A percentile compares a stretch with the other conserved stretches of the same genome.
These are phyloP conservation scores for Triticum monococcum DNA, from an alignment of 176 grass and related monocot species.

Conservation along the genomic window DNA sequence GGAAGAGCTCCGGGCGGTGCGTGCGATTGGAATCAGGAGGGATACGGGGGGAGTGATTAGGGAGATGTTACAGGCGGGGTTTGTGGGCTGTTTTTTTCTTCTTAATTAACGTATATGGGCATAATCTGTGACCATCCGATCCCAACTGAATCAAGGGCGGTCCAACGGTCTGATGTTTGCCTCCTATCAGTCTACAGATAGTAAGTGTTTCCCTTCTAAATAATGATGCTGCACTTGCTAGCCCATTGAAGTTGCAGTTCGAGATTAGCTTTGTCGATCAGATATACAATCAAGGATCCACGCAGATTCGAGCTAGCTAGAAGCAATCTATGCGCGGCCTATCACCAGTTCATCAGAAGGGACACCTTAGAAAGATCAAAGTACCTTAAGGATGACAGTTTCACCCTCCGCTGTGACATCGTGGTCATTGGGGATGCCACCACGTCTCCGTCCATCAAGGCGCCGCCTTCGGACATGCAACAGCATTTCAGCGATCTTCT, in stretches of 20 bases:
- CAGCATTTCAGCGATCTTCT: background rate
- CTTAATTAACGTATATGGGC: too few relatives aligned
- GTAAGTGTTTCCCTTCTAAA: background rate
- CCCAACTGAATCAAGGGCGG: too few relatives aligned
- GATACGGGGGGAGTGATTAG: too few relatives aligned
- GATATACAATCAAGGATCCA: background rate
- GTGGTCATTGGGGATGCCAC: background rate
- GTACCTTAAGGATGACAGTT: background rate
- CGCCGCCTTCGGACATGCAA: background rate
- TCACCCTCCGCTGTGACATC: background rate
- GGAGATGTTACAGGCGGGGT: too few relatives aligned
- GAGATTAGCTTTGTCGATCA: background rate
- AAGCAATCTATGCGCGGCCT: background rate
- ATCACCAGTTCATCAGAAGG: background rate
- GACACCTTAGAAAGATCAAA: background rate
- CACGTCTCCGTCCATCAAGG: background rate
- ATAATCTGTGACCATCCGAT: too few relatives aligned
- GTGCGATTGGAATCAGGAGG: too few relatives aligned
- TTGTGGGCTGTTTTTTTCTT: too few relatives aligned
- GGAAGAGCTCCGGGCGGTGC: too few relatives aligned
- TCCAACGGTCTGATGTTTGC: too few relatives aligned
- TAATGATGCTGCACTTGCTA: background rate
- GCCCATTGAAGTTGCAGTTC: background rate
- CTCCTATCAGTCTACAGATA: too few relatives aligned
- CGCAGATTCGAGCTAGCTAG: background rate